Conservation (phyloP, 345 rosid genomes). For the Eucalyptus sp. region DNA sequence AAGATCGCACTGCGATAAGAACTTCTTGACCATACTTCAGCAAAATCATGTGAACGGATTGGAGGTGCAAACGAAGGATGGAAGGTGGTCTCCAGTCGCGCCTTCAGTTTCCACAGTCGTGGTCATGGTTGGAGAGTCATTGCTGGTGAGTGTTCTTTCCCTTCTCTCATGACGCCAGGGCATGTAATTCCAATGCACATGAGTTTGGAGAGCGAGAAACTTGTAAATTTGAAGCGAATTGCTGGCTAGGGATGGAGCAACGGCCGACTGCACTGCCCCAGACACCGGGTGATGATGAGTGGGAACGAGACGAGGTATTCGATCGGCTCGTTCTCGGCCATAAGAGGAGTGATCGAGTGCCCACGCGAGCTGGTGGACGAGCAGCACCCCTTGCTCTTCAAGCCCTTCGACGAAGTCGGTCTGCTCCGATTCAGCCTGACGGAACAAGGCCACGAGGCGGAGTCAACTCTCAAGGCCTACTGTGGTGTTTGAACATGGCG, state of each 20-base stretch:
- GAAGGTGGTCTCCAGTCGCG: not conserved
- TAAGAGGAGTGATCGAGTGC: constrained; percentile 1
- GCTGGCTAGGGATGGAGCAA: constrained; percentile 1
- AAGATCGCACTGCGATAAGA: not conserved
- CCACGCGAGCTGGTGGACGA: constrained; percentile 16
- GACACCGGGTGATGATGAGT: not conserved
- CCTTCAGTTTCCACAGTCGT: not conserved
- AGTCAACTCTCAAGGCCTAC: not conserved
- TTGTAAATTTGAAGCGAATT: not conserved
- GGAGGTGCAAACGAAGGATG: not conserved
- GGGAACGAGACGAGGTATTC: constrained; percentile 5
- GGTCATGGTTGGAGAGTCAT: constrained; percentile 2
- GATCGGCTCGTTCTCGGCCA: constrained; percentile 5
- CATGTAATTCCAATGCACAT: not conserved
- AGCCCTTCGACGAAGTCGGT: constrained; percentile 8
- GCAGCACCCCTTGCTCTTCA: constrained; percentile 16
- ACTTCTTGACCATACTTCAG: constrained; percentile 1
- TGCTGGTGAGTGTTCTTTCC: not conserved
- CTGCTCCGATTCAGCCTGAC: not conserved
- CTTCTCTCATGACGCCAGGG: not conserved
- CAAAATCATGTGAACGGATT: not conserved
- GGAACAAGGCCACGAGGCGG: not conserved
- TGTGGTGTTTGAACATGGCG: not conserved
- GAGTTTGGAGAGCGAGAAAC: not conserved
- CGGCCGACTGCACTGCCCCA: not conserved